Evolutionary conservation across 352 stramenopile genomes (phyloP).

Genomic region (Plasmopara muralis): DNA sequence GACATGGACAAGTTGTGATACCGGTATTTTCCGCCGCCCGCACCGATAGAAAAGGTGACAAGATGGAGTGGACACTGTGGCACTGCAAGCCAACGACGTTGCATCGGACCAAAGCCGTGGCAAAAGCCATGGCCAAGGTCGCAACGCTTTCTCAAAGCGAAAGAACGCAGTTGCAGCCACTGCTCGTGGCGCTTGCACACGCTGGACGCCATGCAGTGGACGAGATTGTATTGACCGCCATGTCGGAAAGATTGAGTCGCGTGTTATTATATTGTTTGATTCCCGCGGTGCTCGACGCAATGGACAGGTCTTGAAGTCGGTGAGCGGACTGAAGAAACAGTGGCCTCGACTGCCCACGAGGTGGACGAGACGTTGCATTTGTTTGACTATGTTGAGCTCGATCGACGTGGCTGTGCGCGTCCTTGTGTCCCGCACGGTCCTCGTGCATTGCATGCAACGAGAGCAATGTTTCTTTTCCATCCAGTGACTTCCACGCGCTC

Average conservation of each 20-base stretch:
- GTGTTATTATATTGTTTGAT: conserved; percentile 50
- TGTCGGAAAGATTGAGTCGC: conserved; percentile 45
- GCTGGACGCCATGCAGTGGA: conserved; percentile 1
- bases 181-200: conserved; percentile 28
- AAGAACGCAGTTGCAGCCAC: conserved; percentile 41
- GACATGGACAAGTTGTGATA: too few species aligned
- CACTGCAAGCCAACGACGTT: conserved; percentile 20
- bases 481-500: conserved; percentile 27
- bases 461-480: conserved; percentile 58
- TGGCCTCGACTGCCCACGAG: conserved; percentile 4
- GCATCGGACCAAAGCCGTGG: conserved; percentile 23
- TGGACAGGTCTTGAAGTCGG: conserved; percentile 5
- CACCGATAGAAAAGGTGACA: too few species aligned
- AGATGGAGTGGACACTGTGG: conserved; percentile 35
- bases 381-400: conserved; percentile 56
- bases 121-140: conserved; percentile 31
- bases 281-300: conserved; percentile 35
- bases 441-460: conserved; percentile 57
- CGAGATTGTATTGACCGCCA: conserved; percentile 41
- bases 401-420: conserved; percentile 25
- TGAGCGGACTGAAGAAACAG: conserved; percentile 9
- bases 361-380: conserved; percentile 33
- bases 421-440: conserved; percentile 37
- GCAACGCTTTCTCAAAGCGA: conserved; percentile 45
- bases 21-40: too few species aligned